Evolutionary conservation across 2,329 filamentous ascomycete species (phyloP), one percentile per base, ranked within the genome.

Genomic region (Ophiostoma quercus): DNA sequence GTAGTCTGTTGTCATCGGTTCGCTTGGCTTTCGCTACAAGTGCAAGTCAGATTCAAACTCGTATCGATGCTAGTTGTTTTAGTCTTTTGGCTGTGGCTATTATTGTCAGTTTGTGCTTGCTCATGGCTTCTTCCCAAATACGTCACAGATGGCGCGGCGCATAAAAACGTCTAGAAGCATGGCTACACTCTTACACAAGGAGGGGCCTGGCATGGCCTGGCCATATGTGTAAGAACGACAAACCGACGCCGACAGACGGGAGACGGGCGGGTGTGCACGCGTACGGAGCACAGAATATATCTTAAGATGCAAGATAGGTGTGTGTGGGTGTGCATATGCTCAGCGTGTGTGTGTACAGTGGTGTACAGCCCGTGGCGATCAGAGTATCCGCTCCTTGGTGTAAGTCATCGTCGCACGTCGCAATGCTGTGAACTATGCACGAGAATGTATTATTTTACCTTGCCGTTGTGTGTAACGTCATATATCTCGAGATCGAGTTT

Each of bases 61-160:
- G 22, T 25, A 25, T 25, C 11, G 51, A n/a, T 22, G n/a, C 3
- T 54, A 22, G 2, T 25, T 14, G 22, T 57, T 22, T 57, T 57
- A 14, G 51, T 57, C 2, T 43, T 19, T n/a, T 2, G 43, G 16
- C 7, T 47, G 43, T 8, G 6, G 16, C 16, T 47, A 47, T 47
- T n/a, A n/a, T 47, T 47, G 43, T 47, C 19, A 43, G 41, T 14
- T 14, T 57, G 51, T 60, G 54, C 29, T 62, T 8, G 54, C 25
- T 60, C 54, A 22, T 60, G 14, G 29, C 34, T 34, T 62, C 14
- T 16, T 25, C 12, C 2, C 63, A 12, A n/a, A 32, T 29, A 32
- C 11, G 67, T 57, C 43, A 68, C 12, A 66, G 68, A 47, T 66
- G 60, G 63, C 68, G 68, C 68, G 60, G 43, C 34, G 22, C 51